Conservation (phyloP, 768 basidiomycete species). For the Pholiota conissans region DNA sequence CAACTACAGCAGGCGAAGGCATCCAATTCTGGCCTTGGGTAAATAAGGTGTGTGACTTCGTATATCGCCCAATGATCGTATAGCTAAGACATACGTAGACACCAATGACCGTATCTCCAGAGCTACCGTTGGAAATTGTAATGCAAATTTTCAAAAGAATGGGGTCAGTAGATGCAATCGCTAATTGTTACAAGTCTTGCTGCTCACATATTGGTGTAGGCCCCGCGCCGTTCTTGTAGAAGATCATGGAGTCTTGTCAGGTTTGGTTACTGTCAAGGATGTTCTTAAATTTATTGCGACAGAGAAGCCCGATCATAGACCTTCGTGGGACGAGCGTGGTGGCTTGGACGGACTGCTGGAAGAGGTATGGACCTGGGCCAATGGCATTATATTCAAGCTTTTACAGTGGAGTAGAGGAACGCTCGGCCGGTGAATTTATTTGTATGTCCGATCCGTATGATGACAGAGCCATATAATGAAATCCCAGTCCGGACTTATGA, state of each 20-base stretch:
- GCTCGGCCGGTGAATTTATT: constrained; percentile 31
- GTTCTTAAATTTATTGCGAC: constrained; percentile 83
- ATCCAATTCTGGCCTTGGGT: constrained; percentile 89
- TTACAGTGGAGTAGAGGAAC: constrained; percentile 38
- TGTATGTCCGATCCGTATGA: constrained; percentile 3
- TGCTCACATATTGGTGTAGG: constrained; percentile 37
- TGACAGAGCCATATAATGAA: background rate
- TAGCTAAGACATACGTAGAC: constrained; percentile 54
- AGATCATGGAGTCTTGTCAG: constrained; percentile 76
- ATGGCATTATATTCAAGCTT: constrained; percentile 33
- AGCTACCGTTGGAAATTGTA: constrained; percentile 91
- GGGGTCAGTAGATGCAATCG: constrained; percentile 65
- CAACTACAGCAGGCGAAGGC: constrained; percentile 53
- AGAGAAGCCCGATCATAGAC: constrained; percentile 50
- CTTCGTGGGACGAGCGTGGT: constrained; percentile 61
- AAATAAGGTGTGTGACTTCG: constrained; percentile 68
- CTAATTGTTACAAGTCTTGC: constrained; percentile 1
- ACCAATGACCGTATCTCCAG: constrained; percentile 89
- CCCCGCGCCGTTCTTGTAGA: constrained; percentile 97
- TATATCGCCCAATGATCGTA: background rate
- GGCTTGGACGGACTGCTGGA: constrained; percentile 67
- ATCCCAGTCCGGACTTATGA: background rate
- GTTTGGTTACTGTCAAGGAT: constrained; percentile 95
- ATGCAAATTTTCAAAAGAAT: constrained; percentile 98
- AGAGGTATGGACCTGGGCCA: constrained; percentile 59